phyloP scores from a whole-genome alignment of 1,139 yeast species.

The Blastobotrys arbuscula region DNA sequence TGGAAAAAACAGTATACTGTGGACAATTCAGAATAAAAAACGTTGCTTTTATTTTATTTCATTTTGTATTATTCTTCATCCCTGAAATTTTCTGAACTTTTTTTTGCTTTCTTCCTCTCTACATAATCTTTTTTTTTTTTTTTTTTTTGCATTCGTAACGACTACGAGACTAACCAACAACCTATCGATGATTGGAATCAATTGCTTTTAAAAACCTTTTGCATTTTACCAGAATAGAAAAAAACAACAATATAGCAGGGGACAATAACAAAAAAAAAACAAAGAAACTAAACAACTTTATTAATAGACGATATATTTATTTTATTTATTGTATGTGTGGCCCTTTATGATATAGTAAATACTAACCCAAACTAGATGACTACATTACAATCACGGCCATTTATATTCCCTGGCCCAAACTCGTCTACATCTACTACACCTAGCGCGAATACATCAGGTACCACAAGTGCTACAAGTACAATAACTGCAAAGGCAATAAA shows the following conservation, averaged over 20 bases:
- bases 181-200: neutral
- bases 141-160: neutral
- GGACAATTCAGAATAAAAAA: too few species aligned
- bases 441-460: neutral
- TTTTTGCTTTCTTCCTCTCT: neutral
- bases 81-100: slow-evolving; percentile 1
- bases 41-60: too few species aligned
- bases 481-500: neutral
- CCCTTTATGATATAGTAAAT: neutral
- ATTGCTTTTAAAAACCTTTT: neutral
- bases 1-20: too few species aligned
- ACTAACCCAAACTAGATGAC: neutral
- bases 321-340: slow-evolving; percentile 3
- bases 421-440: neutral
- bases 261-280: neutral
- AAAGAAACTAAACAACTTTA: neutral
- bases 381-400: slow-evolving; percentile 4
- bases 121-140: neutral
- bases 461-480: neutral
- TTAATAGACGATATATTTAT: neutral
- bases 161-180: neutral
- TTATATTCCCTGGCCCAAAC: slow-evolving; percentile 4
- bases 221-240: neutral
- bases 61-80: neutral
- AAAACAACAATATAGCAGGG: neutral